Conservation (phyloP, 306 rosid species). For the Cyclanthera cordifolia region DNA sequence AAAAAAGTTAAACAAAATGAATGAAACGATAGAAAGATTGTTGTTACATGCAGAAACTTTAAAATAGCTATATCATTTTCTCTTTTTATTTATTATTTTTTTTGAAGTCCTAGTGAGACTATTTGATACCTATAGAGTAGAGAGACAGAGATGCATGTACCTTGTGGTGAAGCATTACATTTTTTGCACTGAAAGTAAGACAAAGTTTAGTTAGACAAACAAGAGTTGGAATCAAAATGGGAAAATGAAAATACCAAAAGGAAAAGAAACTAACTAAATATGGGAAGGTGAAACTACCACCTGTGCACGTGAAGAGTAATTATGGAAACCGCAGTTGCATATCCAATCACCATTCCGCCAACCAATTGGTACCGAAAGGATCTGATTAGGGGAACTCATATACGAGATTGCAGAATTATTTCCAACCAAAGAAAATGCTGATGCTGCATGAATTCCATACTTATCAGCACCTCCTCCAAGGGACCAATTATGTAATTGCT, state of each 20-base stretch:
- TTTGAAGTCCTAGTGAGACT: neutral
- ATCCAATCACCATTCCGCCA: conserved; percentile 97
- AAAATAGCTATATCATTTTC: neutral
- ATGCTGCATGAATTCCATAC: conserved; percentile 46
- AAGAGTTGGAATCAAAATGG: neutral
- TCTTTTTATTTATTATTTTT: neutral
- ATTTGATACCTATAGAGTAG: neutral
- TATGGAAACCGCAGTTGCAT: conserved; percentile 89
- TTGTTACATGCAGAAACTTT: neutral
- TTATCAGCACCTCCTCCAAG: conserved; percentile 47
- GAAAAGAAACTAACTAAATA: conserved; percentile 7
- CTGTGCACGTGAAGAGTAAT: conserved; percentile 83
- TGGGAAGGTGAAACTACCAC: conserved; percentile 24
- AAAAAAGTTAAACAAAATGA: neutral
- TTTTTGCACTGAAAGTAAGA: conserved; percentile 74
- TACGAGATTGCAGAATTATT: conserved; percentile 39
- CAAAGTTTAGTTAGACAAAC: conserved; percentile 13
- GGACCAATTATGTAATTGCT: conserved; percentile 48
- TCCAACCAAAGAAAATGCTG: conserved; percentile 47
- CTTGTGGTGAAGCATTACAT: conserved; percentile 80
- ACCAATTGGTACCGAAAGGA: conserved; percentile 43
- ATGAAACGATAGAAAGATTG: neutral
- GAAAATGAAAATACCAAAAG: neutral
- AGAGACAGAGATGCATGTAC: conserved; percentile 23
- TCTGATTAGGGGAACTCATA: conserved; percentile 36